A percentile compares a stretch with the other conserved stretches of the same genome.
Conservation (phyloP, 331 rosid genomes). For the Malus hybrid region DNA sequence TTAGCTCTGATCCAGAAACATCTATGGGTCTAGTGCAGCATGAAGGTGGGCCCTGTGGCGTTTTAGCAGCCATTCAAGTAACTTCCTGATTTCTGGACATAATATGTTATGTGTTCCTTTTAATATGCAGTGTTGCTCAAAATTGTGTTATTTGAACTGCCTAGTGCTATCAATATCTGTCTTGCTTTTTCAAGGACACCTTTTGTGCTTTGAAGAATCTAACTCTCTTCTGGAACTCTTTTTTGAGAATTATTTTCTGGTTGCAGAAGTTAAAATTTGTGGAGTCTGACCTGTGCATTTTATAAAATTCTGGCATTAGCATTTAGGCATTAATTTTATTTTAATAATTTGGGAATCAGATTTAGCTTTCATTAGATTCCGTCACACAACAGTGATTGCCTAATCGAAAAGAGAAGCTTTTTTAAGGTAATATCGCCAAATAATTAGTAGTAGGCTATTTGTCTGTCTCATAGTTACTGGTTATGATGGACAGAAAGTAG, state of each 20-base stretch:
- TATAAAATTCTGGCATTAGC: neutral
- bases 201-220: neutral
- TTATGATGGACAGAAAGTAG: neutral
- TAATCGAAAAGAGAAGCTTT: neutral
- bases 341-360: neutral
- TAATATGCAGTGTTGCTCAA: constrained; percentile 10
- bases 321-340: neutral
- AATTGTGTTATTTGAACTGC: constrained; percentile 10
- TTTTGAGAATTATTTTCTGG: neutral
- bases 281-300: neutral
- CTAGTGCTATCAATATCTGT: constrained; percentile 1
- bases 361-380: no score
- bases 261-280: neutral
- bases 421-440: neutral
- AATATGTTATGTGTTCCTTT: neutral
- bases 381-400: no score
- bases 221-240: neutral
- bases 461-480: neutral
- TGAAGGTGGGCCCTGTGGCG: constrained; percentile 99
- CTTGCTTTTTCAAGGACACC: no score
- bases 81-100: constrained; percentile 26
- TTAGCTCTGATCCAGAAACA: constrained; percentile 94
- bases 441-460: neutral
- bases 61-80: constrained; percentile 98
- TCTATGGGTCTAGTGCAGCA: constrained; percentile 97